Evolutionary conservation across 768 basidiomycete genomes (phyloP), one percentile per base, ranked within the genome.

Genomic region (Boletus bicolor): DNA sequence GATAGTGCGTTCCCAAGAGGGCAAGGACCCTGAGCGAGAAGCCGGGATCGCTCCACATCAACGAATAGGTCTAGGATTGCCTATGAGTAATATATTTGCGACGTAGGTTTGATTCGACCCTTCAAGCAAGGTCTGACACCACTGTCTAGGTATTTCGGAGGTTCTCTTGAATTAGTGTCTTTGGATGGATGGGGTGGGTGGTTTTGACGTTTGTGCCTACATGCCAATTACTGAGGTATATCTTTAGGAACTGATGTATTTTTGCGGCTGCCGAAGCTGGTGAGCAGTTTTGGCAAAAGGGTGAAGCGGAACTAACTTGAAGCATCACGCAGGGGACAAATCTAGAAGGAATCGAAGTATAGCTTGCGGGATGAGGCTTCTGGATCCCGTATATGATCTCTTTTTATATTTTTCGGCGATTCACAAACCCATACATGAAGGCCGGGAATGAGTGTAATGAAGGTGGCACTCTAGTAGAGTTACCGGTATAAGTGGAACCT

Each of bases 71-170:
- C 85, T 93, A 44, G 91, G 91, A 6, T 72, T 93, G 19, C 90
- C 91, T 0, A 91, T 93, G 90, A 90, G 91, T 68, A 87, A 91
- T 64, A 92, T 93, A 36, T 93, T 84, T 70, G 85, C 91, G 55
- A 91, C 85, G 82, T 90, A 62, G 55, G 82, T 71, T 30, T 44
- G n/a, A 19, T 47, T 58, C 47, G 26, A 24, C 5, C 41, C 35
- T 35, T 21, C 34, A 46, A 51, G 45, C 26, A 11, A 41, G 21
- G 28, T 15, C 42, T 49, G 57, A 55, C 43, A 28, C 12, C 9
- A 39, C 24, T 53, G 49, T 24, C 26, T 43, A 91, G 89, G 49
- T 93, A 92, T 71, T 91, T 92, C 63, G 89, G 91, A 21, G 91
- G 91, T 7, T 86, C 85, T 3, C 69, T 93, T 42, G 86, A 91